Conservation (phyloP, 768 basidiomycete species). For the Guyanaporus albipodus region DNA sequence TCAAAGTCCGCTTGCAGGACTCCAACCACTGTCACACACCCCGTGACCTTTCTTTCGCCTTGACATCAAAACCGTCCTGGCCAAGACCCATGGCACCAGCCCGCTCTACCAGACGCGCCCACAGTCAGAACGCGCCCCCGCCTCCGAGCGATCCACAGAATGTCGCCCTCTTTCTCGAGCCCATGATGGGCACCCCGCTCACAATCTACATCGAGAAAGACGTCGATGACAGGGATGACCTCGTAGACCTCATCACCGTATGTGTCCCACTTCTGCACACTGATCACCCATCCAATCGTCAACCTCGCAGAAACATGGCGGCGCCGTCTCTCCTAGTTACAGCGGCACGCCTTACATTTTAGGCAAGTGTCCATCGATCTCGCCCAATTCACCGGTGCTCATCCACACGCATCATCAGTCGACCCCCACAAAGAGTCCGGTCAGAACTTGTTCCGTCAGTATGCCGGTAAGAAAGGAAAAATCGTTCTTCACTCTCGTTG, state of each 20-base stretch:
- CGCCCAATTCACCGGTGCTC: not conserved
- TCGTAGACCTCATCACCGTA: slow-evolving; percentile 66
- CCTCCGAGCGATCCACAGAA: slow-evolving; percentile 34
- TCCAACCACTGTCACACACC: slow-evolving; percentile 25
- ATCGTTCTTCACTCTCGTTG: slow-evolving; percentile 70
- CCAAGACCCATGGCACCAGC: slow-evolving; percentile 81
- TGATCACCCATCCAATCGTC: slow-evolving; percentile 6
- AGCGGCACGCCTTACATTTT: slow-evolving; percentile 78
- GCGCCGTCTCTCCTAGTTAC: slow-evolving; percentile 67
- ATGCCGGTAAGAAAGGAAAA: slow-evolving; percentile 75
- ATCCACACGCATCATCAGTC: slow-evolving; percentile 46
- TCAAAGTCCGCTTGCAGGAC: slow-evolving; percentile 27
- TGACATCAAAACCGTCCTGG: slow-evolving; percentile 28
- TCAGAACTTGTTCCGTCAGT: slow-evolving; percentile 77
- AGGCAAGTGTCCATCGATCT: slow-evolving; percentile 43
- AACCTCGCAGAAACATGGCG: slow-evolving; percentile 65
- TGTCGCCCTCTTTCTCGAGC: slow-evolving; percentile 67
- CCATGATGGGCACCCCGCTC: slow-evolving; percentile 75
- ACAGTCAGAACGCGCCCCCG: slow-evolving; percentile 29
- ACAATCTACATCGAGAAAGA: slow-evolving; percentile 79
- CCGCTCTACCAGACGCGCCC: slow-evolving; percentile 54
- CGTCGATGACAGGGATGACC: slow-evolving; percentile 60
- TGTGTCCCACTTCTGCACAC: slow-evolving; percentile 28
- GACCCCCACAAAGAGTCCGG: slow-evolving; percentile 77
- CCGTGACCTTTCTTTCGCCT: slow-evolving; percentile 19